Evolutionary conservation across 345 rosid genomes (phyloP), one percentile per base, ranked within the genome.

Genomic region (Leavenworthia alabamica): DNA sequence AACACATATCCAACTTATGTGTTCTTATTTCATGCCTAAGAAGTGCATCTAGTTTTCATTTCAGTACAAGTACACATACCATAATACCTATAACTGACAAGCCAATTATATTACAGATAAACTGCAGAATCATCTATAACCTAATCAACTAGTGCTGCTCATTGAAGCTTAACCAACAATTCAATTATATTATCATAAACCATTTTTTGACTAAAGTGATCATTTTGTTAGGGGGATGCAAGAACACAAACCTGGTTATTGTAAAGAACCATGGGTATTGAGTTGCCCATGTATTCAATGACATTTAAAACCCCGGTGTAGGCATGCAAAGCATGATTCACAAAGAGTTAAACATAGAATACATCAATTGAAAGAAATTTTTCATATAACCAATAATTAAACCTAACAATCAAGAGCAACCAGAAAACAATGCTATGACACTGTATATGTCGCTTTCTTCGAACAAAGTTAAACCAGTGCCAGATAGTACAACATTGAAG

Each of bases 301-400:
- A 76, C 60, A 76, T 93, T 93, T 82, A 93, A 73, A 60, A 78
- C 1, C 49, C 94, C 86, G 1, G 99, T 89, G 76, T 80, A 93
- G 12, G 82, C 95, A 97, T 92, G 86, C 78, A 80, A 65, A 28
- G 73, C 55, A 78, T 60, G 43, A 62, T 46, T 46, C 29, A 29
- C n/a, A 4, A 29, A 20, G 56, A 5, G 63, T 54, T 37, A 29
- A 10, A 27, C 41, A 0, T 46, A 14, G 28, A 3, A 14, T 19
- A 29, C 24, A 7, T 23, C 60, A 50, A 60, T 6, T 32, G 6
- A 12, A 41, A 31, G 1, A 68, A 50, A 32, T n/a, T n/a, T n/a
- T n/a, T n/a, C n/a, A n/a, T 26, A n/a, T 52, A 39, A 15, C 36
- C 29, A 13, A 59, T 41, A 31, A 27, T 39, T 44, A 56, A 3